These are phyloP conservation scores for Botrytis aclada DNA, from an alignment of 2,329 filamentous ascomycete species.

Conservation along the genomic window DNA sequence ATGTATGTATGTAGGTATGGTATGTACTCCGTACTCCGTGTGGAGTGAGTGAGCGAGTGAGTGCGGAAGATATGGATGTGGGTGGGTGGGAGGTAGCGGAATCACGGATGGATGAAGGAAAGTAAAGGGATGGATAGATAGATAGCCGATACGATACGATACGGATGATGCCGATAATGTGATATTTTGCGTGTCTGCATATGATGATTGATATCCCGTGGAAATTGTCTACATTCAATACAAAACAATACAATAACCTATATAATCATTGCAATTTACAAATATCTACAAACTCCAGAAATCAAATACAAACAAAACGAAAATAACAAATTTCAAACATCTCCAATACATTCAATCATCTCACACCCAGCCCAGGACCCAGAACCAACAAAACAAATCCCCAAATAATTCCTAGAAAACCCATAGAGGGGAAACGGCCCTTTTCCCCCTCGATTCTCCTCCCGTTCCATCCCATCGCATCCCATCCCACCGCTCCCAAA, in stretches of 20 bases:
- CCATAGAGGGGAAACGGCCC: not conserved
- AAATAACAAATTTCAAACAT: not conserved
- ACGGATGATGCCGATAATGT: no score
- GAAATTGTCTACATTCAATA: not conserved
- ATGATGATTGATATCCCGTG: no score
- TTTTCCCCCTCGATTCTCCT: not conserved
- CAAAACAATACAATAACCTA: not conserved
- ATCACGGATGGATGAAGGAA: no score
- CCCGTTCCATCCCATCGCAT: not conserved
- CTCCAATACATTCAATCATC: not conserved
- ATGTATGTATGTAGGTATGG: no score
- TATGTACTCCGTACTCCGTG: no score
- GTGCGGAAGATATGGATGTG: no score
- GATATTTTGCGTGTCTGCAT: no score
- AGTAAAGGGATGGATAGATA: no score
- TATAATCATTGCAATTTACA: not conserved
- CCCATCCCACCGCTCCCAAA: not conserved
- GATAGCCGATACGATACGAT: no score
- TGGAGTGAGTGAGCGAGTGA: no score
- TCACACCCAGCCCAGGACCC: not conserved
- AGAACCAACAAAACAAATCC: not conserved
- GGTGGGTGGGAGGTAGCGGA: no score
- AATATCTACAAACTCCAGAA: not conserved
- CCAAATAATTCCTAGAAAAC: not conserved
- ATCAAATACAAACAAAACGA: not conserved